Percentiles rank a stretch among this genome's conserved stretches.
Evolutionary conservation across 495 filamentous ascomycete genomes (phyloP).

Genomic region (Viridothelium virens): DNA sequence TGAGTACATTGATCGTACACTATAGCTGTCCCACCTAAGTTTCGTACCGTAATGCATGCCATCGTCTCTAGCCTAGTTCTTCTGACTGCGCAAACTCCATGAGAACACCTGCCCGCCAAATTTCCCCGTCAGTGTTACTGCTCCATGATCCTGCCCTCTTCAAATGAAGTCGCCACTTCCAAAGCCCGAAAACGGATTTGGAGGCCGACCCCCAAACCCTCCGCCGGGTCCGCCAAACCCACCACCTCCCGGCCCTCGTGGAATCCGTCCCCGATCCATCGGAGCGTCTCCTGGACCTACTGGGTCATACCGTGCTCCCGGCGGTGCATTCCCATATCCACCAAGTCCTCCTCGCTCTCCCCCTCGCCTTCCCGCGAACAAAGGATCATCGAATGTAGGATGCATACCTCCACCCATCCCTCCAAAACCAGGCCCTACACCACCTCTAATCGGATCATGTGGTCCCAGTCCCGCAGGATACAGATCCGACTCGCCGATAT

Average conservation of each 20-base stretch:
- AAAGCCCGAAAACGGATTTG: conserved; percentile 58
- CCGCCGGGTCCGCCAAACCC: conserved; percentile 9
- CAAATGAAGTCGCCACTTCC: conserved; percentile 63
- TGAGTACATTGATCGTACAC: no score
- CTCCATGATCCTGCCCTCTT: conserved; percentile 14
- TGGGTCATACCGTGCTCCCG: conserved; percentile 70
- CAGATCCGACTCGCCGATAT: conserved; percentile 75
- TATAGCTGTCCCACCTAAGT: no score
- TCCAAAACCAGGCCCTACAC: conserved; percentile 47
- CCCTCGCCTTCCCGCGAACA: conserved; percentile 50
- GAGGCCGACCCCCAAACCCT: conserved; percentile 36
- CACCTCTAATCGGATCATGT: conserved; percentile 65
- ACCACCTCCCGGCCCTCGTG: conserved; percentile 27
- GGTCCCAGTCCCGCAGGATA: conserved; percentile 84
- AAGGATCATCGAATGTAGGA: conserved; percentile 86
- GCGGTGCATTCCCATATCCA: conserved; percentile 50
- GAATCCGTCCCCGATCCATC: conserved; percentile 42
- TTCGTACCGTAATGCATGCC: no score
- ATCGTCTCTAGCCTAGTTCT: neutral
- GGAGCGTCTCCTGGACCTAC: conserved; percentile 62
- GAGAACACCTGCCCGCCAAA: neutral
- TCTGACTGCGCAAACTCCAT: neutral
- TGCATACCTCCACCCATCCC: conserved; percentile 73
- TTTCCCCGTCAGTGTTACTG: neutral
- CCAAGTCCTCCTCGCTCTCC: conserved; percentile 44